These are phyloP conservation scores for Ceratocystis alfenasii DNA, from an alignment of 2,329 filamentous ascomycete genomes.

Conservation along the genomic window DNA sequence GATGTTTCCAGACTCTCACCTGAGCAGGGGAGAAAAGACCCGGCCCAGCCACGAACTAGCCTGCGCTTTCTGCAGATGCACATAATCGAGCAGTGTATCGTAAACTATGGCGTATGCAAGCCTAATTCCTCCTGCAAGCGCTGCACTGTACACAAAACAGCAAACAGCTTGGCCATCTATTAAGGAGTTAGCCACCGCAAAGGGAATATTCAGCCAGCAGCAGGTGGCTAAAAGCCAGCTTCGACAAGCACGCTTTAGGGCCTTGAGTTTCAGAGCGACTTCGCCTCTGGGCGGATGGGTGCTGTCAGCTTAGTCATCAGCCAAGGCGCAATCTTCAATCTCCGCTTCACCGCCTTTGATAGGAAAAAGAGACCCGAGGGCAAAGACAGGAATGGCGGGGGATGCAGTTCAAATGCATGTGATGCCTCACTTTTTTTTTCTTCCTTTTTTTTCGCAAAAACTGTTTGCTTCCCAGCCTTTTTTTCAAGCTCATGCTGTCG, in stretches of 20 bases:
- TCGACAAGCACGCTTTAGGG: neutral
- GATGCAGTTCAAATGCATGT: constrained; percentile 12
- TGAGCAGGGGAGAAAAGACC: neutral
- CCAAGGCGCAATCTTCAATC: neutral
- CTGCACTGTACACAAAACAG: neutral
- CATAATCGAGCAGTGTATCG: neutral
- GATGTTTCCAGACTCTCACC: neutral
- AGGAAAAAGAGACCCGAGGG: neutral
- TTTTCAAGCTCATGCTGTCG: neutral
- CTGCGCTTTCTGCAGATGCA: neutral
- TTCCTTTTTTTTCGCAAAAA: neutral
- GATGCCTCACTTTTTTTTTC: neutral
- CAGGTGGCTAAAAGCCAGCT: neutral
- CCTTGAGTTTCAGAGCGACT: neutral
- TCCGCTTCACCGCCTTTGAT: neutral
- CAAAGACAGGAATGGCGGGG: constrained; percentile 13
- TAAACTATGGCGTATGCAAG: constrained; percentile 5
- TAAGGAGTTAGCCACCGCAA: neutral
- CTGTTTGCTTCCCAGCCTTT: neutral
- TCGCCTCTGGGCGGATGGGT: neutral
- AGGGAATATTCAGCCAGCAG: neutral
- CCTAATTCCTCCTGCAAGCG: constrained; percentile 8
- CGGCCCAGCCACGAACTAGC: neutral
- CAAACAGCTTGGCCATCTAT: neutral
- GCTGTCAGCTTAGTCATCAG: neutral